These are phyloP conservation scores for Maudiozyma serrabonitensis DNA, from an alignment of 805 yeast species.

Conservation along the genomic window DNA sequence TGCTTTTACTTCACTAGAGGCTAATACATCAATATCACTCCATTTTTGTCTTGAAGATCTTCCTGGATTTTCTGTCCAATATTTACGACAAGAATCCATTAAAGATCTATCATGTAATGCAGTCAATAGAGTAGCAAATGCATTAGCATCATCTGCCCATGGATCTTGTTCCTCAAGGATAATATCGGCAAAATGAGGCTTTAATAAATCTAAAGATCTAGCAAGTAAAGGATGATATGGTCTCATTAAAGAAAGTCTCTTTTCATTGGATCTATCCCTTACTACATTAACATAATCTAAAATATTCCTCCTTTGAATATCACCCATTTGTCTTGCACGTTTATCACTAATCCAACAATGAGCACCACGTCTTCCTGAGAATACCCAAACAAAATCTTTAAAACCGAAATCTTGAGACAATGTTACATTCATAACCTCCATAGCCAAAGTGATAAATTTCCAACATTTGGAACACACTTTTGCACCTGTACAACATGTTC, in stretches of 20 bases:
- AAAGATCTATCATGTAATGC: constrained; percentile 55
- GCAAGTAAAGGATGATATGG: constrained; percentile 87
- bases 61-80: constrained; percentile 49
- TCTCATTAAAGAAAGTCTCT: constrained; percentile 47
- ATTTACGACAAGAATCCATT: constrained; percentile 40
- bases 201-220: constrained; percentile 61
- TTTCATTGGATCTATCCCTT: constrained; percentile 39
- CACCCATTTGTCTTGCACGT: constrained; percentile 67
- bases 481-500: constrained; percentile 89
- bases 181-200: constrained; percentile 50
- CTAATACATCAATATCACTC: constrained; percentile 56
- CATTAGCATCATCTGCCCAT: constrained; percentile 52
- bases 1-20: constrained; percentile 29
- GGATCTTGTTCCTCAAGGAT: constrained; percentile 81
- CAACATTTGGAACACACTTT: constrained; percentile 84
- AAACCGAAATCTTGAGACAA: constrained; percentile 85
- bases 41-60: constrained; percentile 59
- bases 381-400: constrained; percentile 82
- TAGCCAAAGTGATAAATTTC: constrained; percentile 82
- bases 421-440: constrained; percentile 60
- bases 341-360: constrained; percentile 96
- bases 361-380: constrained; percentile 97
- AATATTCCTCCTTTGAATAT: constrained; percentile 63
- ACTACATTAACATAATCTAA: constrained; percentile 78
- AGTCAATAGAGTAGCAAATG: constrained; percentile 47